Evolutionary conservation across 192 early-diverging fungal species (phyloP), one percentile per base, ranked within the genome.

Genomic region (Paraglomus occultum): DNA sequence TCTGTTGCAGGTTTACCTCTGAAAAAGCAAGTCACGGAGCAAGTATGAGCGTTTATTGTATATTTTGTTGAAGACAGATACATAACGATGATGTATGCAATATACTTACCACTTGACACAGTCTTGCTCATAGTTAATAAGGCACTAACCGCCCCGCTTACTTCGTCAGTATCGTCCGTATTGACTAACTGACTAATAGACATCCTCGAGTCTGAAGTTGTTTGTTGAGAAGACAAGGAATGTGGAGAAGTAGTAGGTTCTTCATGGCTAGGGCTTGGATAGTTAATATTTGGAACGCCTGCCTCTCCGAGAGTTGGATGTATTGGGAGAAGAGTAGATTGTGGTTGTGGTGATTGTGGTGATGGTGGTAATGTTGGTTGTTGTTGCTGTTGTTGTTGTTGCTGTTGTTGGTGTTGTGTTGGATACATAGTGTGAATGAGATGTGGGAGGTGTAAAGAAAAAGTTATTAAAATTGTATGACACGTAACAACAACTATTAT

Each of bases 151-250:
- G 46, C 64, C 12, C 42, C 64, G 15, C 42, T 49, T n/a, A 66
- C 38, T 51, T 66, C 64, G 9, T 66, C 64, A 12, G 20, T 15
- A 62, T 38, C 20, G 44, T 14, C 42, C 8, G 31, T 4, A 51
- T 51, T 66, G 40, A 47, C 49, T 31, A 66, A 66, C 12, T 66
- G 46, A 17, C 51, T 66, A 51, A 66, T 66, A 17, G 64, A 66
- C 64, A 66, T 66, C 39, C 64, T 66, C 7, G 64, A 66, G 15
- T 66, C 14, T 51, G 9, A 45, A 23, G 6, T 48, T 17, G 22
- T 64, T 64, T 40, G 46, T 31, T 49, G 23, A 7, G 62, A 45
- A 20, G 62, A 47, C 49, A 64, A 64, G 11, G 62, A 64, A 20
- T n/a, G 15, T 18, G 15, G 9, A 43, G 6, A 9, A 43, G 40